Evolutionary conservation across 179 eudicot genomes (phyloP).

Genomic region (Beta corolliflora): DNA sequence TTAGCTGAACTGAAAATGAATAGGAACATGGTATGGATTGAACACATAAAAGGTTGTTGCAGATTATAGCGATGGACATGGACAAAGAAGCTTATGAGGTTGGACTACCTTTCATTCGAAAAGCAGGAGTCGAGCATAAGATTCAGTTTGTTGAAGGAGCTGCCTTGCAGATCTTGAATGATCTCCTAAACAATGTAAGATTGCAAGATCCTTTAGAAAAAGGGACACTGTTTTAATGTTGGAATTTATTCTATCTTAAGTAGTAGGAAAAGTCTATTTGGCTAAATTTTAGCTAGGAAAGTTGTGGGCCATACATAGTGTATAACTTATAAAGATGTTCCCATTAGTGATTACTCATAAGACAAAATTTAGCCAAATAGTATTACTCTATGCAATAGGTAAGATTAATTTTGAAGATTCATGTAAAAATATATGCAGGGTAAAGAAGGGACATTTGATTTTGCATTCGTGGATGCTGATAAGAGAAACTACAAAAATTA

Average conservation of each 20-base stretch:
- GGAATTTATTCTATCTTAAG: too few species aligned
- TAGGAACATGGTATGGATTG: not conserved
- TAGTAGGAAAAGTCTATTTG: too few species aligned
- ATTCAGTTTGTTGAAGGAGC: constrained; percentile 32
- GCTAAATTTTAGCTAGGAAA: too few species aligned
- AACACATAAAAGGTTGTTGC: not conserved
- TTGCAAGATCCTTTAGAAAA: not conserved
- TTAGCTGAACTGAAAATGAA: not conserved
- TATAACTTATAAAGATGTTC: too few species aligned
- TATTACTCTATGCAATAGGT: too few species aligned
- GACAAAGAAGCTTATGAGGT: constrained; percentile 45
- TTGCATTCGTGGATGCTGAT: constrained; percentile 59
- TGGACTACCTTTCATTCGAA: constrained; percentile 41
- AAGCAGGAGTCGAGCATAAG: constrained; percentile 47
- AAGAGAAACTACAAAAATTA: constrained; percentile 46
- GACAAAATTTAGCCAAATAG: too few species aligned
- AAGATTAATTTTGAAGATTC: not conserved
- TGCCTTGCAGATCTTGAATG: constrained; percentile 17
- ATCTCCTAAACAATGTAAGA: constrained; percentile 31
- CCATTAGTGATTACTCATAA: too few species aligned
- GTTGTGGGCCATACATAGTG: too few species aligned
- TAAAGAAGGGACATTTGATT: constrained; percentile 45
- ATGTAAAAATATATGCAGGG: constrained; percentile 23
- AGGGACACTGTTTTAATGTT: not conserved
- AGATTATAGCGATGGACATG: constrained; percentile 48